Evolutionary conservation across 2,329 filamentous ascomycete genomes (phyloP), one percentile per base, ranked within the genome.

Genomic region (Apiospora saccharicola): DNA sequence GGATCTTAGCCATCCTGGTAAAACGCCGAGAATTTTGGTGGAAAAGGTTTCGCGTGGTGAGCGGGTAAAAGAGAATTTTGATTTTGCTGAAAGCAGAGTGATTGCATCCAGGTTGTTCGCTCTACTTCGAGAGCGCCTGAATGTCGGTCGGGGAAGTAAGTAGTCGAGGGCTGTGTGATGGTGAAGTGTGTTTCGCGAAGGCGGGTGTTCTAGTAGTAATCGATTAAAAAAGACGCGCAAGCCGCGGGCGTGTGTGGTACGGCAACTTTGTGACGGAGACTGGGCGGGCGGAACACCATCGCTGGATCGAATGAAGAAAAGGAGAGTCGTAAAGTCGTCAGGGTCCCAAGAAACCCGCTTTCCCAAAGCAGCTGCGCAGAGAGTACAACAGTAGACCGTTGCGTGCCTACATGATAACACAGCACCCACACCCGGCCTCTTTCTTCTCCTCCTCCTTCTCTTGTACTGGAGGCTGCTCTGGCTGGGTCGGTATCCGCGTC

Each of bases 381-480:
- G 30, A 2, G 19, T 37, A 5, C 16, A 64, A 22, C 34, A 7
- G 57, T 37, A 49, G 22, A n/a, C 57, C 57, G 41, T n/a, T 4
- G 47, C 3, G 19, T 19, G 26, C 19, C 47, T 47, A 94, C 93
- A 94, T 94, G 76, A 95, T 88, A 74, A 94, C 85, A 82, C 93
- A 95, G 81, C 92, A 93, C 72, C 89, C 90, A 76, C 92, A 92
- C 14, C 90, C 88, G 75, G 19, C 86, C 88, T 75, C 86, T 88
- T 77, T 82, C 74, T 84, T 80, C 71, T 89, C 86, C 67, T 75
- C 69, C 14, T 70, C 47, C 78, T 87, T 84, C 76, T 85, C 68
- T 70, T 70, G 68, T 6, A 43, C 37, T 4, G 68, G 82, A 71
- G 81, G 78, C 70, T 89, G 86, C 73, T 90, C 87, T 14, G 85